These are phyloP conservation scores for Blastobotrys buckinghamii DNA, from an alignment of 1,139 yeast genomes.

Conservation along the genomic window DNA sequence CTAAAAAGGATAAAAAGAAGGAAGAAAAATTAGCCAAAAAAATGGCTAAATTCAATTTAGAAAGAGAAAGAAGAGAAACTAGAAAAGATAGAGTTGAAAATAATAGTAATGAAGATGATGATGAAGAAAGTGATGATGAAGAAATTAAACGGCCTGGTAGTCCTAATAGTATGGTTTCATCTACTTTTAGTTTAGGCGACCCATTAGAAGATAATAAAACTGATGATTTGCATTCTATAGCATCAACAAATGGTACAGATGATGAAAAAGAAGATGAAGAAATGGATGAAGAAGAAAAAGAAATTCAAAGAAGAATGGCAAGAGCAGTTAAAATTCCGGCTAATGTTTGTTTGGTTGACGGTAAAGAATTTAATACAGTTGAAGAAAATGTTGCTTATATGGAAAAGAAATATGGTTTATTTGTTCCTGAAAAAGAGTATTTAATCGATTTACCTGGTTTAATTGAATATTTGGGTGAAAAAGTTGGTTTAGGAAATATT, in stretches of 20 bases:
- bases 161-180: constrained; percentile 44
- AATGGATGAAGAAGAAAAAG: constrained; percentile 30
- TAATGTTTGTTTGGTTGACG: constrained; percentile 75
- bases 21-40: constrained; percentile 30
- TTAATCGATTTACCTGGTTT: constrained; percentile 67
- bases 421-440: constrained; percentile 74
- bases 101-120: constrained; percentile 1
- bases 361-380: constrained; percentile 42
- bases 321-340: constrained; percentile 59
- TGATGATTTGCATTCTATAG: constrained; percentile 8
- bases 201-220: constrained; percentile 28
- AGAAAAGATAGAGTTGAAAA: background rate
- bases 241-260: constrained; percentile 5
- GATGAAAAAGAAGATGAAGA: constrained; percentile 13
- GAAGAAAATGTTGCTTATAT: constrained; percentile 72
- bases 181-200: constrained; percentile 64
- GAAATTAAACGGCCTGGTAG: constrained; percentile 17
- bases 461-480: constrained; percentile 68
- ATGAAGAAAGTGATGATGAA: background rate
- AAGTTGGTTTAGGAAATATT: constrained; percentile 77
- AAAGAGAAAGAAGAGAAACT: constrained; percentile 5
- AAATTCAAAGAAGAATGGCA: constrained; percentile 31
- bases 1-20: constrained; percentile 35
- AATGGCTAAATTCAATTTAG: constrained; percentile 15
- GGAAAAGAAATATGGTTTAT: constrained; percentile 74